Percentiles rank a stretch among this genome's conserved stretches.
These are phyloP conservation scores for Zopfia rhizophila DNA, from an alignment of 2,329 filamentous ascomycete genomes.

Conservation along the genomic window DNA sequence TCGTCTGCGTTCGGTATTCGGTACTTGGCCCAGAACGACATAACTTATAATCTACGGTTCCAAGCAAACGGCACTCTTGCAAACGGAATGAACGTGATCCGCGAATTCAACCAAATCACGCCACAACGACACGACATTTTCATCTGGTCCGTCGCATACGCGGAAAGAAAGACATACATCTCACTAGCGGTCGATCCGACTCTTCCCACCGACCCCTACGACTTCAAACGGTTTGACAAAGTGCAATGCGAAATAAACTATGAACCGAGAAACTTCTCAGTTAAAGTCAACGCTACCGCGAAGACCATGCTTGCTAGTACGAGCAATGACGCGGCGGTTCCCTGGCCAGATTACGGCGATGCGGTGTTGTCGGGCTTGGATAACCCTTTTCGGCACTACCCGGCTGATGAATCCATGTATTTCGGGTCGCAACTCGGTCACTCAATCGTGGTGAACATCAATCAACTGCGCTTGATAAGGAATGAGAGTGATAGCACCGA, in stretches of 20 bases:
- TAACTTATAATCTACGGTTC: slow-evolving; percentile 2
- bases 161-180: slow-evolving; percentile 4
- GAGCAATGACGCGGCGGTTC: not conserved
- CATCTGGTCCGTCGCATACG: slow-evolving; percentile 5
- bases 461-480: slow-evolving; percentile 4
- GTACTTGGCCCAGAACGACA: not conserved
- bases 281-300: slow-evolving; percentile 9
- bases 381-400: slow-evolving; percentile 3
- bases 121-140: slow-evolving; percentile 13
- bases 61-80: slow-evolving; percentile 6
- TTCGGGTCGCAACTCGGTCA: slow-evolving; percentile 13
- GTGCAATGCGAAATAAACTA: slow-evolving; percentile 7
- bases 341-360: slow-evolving; percentile 5
- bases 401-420: slow-evolving; percentile 6
- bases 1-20: slow-evolving; percentile 5
- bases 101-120: not conserved
- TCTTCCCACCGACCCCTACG: slow-evolving; percentile 1
- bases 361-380: not conserved
- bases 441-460: slow-evolving; percentile 12
- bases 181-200: slow-evolving; percentile 1
- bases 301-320: slow-evolving; percentile 8
- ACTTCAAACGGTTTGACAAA: slow-evolving; percentile 10
- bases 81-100: not conserved
- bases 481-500: too few species aligned
- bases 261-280: slow-evolving; percentile 3